Evolutionary conservation across 371 early-diverging fungal genomes (phyloP).

Genomic region (Neoconidiobolus thromboides): DNA sequence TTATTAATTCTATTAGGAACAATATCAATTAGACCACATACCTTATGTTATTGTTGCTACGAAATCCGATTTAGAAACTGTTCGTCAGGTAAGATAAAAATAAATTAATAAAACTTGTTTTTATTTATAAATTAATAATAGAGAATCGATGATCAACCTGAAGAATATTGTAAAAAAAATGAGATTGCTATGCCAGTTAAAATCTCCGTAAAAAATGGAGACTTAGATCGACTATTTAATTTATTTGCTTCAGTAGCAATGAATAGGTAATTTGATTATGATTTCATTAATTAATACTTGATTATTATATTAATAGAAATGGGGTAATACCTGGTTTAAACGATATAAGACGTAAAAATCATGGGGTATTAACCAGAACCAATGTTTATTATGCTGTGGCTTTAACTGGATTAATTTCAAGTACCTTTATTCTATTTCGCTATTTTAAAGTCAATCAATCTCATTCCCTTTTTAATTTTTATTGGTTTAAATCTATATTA

Average conservation of each 20-base stretch:
- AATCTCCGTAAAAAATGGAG: constrained; percentile 65
- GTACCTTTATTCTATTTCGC: no score
- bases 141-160: constrained; percentile 62
- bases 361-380: no score
- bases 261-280: constrained; percentile 29
- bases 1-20: constrained; percentile 23
- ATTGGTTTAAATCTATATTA: no score
- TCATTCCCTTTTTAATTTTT: no score
- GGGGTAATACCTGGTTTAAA: constrained; percentile 3
- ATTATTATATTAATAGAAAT: background rate
- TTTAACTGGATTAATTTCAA: no score
- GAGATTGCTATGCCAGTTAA: constrained; percentile 71
- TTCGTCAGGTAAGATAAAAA: constrained; percentile 32
- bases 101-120: background rate
- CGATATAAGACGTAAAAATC: background rate
- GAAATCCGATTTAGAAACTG: constrained; percentile 79
- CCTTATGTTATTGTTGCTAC: constrained; percentile 85
- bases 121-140: background rate
- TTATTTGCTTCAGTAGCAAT: constrained; percentile 67
- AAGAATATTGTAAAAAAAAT: constrained; percentile 72
- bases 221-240: constrained; percentile 74
- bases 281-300: background rate
- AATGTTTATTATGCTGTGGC: no score
- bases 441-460: no score
- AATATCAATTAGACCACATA: constrained; percentile 59